Evolutionary conservation across 441 rosid species (phyloP).

Genomic region (Macaranga tanarius): DNA sequence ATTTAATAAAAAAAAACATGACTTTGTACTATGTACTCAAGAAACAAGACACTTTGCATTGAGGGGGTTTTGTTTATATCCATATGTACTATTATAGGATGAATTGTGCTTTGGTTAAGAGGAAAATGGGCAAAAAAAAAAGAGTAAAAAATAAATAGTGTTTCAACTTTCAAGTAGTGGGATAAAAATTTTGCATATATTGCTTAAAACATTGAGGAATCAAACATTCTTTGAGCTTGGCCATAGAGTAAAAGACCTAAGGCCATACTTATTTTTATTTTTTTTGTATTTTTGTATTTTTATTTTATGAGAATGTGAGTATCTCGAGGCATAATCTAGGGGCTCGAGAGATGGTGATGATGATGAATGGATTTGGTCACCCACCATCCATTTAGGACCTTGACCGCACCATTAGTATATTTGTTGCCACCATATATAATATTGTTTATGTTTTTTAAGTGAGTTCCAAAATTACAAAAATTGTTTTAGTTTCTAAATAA

Average conservation of each 20-base stretch:
- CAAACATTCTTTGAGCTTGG: conserved; percentile 47
- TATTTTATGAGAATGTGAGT: conserved; percentile 43
- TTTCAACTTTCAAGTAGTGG: not conserved
- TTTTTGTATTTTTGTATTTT: not conserved
- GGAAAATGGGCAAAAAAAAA: not conserved
- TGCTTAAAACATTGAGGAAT: conserved; percentile 14
- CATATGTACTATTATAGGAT: conserved; percentile 12
- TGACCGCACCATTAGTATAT: not conserved
- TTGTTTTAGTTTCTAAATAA: no score
- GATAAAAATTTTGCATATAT: conserved; percentile 15
- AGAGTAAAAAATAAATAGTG: not conserved
- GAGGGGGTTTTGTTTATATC: conserved; percentile 13
- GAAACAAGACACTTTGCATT: conserved; percentile 2
- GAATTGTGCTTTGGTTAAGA: not conserved
- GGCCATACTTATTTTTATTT: not conserved
- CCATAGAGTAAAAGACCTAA: conserved; percentile 41
- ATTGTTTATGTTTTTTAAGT: no score
- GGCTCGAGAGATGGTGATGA: conserved; percentile 33
- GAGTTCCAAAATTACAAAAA: no score
- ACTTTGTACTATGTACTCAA: not conserved
- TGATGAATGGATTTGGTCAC: conserved; percentile 42
- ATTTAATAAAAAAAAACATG: not conserved
- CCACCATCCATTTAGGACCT: conserved; percentile 28
- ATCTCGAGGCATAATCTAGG: conserved; percentile 40
- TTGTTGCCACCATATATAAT: not conserved